Evolutionary conservation across 148 eudicot genomes (phyloP).

Genomic region (Nepenthes mirabilis): DNA sequence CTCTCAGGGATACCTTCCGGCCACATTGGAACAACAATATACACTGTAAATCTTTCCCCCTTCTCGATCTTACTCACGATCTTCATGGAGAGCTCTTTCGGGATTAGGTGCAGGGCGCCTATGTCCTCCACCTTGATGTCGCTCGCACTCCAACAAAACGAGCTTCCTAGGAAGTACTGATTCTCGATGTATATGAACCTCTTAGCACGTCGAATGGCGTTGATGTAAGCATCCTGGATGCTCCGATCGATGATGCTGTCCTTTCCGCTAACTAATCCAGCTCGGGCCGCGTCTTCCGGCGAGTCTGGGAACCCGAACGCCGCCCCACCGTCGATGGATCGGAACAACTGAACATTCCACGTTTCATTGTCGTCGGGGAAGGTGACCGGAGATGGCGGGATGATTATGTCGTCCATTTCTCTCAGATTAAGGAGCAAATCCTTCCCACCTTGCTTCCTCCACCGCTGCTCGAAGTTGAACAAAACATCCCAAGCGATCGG

Average conservation of each 20-base stretch:
- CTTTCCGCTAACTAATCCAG: constrained; percentile 35
- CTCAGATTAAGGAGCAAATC: constrained; percentile 23
- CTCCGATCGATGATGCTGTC: constrained; percentile 35
- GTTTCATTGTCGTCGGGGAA: constrained; percentile 25
- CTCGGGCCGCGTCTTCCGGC: constrained; percentile 35
- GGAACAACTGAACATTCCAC: constrained; percentile 42
- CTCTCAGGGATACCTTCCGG: constrained; percentile 40
- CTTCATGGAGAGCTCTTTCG: constrained; percentile 33
- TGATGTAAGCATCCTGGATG: constrained; percentile 40
- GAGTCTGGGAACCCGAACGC: constrained; percentile 43
- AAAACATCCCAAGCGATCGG: constrained; percentile 46
- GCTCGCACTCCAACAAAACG: constrained; percentile 21
- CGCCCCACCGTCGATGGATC: constrained; percentile 43
- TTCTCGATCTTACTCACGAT: constrained; percentile 44
- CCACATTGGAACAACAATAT: constrained; percentile 51
- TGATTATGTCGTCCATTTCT: constrained; percentile 19
- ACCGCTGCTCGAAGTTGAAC: constrained; percentile 41
- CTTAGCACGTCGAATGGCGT: constrained; percentile 43
- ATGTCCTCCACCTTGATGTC: constrained; percentile 25
- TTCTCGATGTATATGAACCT: constrained; percentile 37
- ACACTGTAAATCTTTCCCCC: constrained; percentile 29
- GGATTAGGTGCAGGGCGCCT: constrained; percentile 28
- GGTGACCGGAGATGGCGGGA: constrained; percentile 33
- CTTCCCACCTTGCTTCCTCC: constrained; percentile 35
- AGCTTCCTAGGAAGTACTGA: constrained; percentile 46